Evolutionary conservation across 768 basidiomycete species (phyloP), one percentile per base, ranked within the genome.

Genomic region (Scleroderma bovista): DNA sequence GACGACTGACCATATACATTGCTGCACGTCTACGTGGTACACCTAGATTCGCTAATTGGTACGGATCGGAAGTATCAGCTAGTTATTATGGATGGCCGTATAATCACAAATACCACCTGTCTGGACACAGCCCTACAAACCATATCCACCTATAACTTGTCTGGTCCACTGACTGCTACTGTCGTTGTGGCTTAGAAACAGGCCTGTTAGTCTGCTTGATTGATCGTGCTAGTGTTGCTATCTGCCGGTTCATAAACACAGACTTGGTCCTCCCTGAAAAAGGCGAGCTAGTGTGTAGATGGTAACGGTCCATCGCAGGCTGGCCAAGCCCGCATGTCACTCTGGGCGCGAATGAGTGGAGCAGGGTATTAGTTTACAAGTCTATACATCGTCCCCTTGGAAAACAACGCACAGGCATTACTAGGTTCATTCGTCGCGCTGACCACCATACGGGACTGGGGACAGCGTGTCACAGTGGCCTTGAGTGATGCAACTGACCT

Each of bases 381-480:
- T 16, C 78, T 84, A 45, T 77, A 72, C 16, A 61, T 60, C 20
- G 83, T 75, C 0, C 81, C 85, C 55, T 80, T 78, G 1, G 75
- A 69, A 62, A 88, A 88, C n/a, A 89, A 68, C 16, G 77, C 61
- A 51, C 76, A 81, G 0, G 84, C 85, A 38, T 78, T 75, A 26
- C 87, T 84, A 8, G 91, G 72, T 56, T 90, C 84, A n/a, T 71
- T 64, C 67, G 89, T 80, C 3, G 88, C 88, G 2, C 76, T 73
- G 12, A 73, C 65, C 0, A 87, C 88, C 11, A 90, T 62, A 0
- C 83, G 78, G 1, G 83, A 86, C 7, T 76, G 70, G 5, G 88
- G 88, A 3, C 83, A 81, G 26, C 84, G 78, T 3, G 84, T 86
- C 2, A 86, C 88, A 17, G 91, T 83, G 3, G 85, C n/a, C n/a